Evolutionary conservation across 768 basidiomycete genomes (phyloP), one percentile per base, ranked within the genome.

Genomic region (Mycena rebaudengoi): DNA sequence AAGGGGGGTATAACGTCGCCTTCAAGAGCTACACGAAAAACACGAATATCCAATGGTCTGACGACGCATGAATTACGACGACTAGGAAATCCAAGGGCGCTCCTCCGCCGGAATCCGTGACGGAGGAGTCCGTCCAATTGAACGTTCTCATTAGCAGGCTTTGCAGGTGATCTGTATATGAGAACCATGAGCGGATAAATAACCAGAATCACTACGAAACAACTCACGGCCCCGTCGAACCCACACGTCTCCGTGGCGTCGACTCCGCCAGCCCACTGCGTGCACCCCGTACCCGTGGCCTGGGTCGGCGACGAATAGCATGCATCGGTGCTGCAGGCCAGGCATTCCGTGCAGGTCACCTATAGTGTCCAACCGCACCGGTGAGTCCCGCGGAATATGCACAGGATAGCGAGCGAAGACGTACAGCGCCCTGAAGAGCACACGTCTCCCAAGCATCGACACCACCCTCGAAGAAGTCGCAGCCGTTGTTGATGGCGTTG

Each of bases 281-380:
- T 25, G 16, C 62, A 63, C n/a, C 62, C 62, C 4, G 54, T 7
- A 37, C 48, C 54, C 5, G 32, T 39, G 10, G 62, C 62, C 13
- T 50, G 30, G 21, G 7, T 16, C 13, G 62, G 62, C 1, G 62
- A 63, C 11, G 46, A 37, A 25, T 57, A 63, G 48, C 62, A 63
- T 29, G 40, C 54, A 21, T 40, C 54, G 4, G 29, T n/a, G 10
- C 23, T 18, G 32, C 53, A 62, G 48, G 53, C 4, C 5, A 50
- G 25, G 54, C 61, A 62, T 7, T 53, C 37, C 16, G 53, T 62
- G 54, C 61, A 62, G 46, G 45, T 62, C 6, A 62, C 48, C 61
- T 62, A 26, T 29, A 23, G 32, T 33, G 43, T 18, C 10, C 5
- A n/a, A n/a, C n/a, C n/a, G n/a, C n/a, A n/a, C n/a, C n/a, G 32